Base-by-base conservation (phyloP, 2,329 filamentous ascomycete genomes). In the Aspergillus amoenus region DNA sequence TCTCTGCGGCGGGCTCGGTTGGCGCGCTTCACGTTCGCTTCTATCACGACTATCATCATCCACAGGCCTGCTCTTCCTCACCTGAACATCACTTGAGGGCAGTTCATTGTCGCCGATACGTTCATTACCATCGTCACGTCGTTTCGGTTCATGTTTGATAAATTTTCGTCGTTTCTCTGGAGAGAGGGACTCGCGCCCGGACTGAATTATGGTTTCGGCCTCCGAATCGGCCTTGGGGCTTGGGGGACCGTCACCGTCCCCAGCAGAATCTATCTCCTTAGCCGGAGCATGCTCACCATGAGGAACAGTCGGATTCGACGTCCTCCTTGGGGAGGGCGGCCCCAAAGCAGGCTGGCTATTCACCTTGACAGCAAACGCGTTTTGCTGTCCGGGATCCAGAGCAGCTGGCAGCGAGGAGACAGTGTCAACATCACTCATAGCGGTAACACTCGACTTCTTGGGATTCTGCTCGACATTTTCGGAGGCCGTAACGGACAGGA, bases 191-290 rank as follows among this genome's bases (percentile, higher is more conserved):
- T 78, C 75, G 41, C 75, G 73, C 52, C 75, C 75, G 12, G 75
- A 79, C 63, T 79, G 76, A 55, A 80, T 80, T 57, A 79, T 76
- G 18, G 78, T 80, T 66, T 80, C 78, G 53, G 78, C 78, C 68
- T 80, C 78, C 44, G 77, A 79, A 64, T 80, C 78, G 48, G 75
- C 75, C 67, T 68, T 75, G 57, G 73, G 73, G 57, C 74, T 73
- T 54, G 66, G 66, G 22, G 68, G 68, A 27, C 68, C 74, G 55
- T 78, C 71, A 47, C 63, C 68, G 44, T 73, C 69, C 48, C 60
- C 65, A 48, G 67, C 64, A 52, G 57, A 55, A 53, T 68, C 64
- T 59, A 64, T 59, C 58, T 66, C 61, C 61, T 67, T 66, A 51
- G 62, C 59, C 57, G 64, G 61, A 46, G 55, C 65, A 64, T 66